A percentile compares a stretch with the other conserved stretches of the same genome.
These are phyloP conservation scores for Pseudogymnoascus sp. DNA, from an alignment of 2,329 filamentous ascomycete species.

Conservation along the genomic window DNA sequence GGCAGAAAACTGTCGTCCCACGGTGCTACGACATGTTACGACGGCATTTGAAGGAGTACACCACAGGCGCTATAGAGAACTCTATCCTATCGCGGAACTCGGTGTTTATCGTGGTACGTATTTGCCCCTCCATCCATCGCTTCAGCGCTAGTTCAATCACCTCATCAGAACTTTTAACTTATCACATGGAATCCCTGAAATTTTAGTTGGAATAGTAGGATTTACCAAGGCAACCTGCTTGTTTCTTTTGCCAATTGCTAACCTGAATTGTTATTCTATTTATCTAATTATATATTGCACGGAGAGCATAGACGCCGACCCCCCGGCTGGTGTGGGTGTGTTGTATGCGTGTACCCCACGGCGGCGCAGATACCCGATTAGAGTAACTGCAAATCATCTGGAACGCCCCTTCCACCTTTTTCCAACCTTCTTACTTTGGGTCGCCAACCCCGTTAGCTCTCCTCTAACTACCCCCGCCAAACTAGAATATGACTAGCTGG, in stretches of 20 bases:
- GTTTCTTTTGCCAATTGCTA: neutral
- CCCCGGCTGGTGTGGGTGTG: neutral
- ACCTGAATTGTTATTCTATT: neutral
- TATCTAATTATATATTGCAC: neutral
- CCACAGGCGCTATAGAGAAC: neutral
- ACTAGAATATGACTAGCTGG: neutral
- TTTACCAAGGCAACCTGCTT: neutral
- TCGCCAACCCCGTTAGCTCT: slow-evolving; percentile 2
- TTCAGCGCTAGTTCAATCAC: neutral
- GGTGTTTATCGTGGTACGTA: slow-evolving; percentile 1
- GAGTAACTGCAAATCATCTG: neutral
- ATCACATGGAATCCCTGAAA: slow-evolving; percentile 3
- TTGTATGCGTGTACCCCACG: neutral
- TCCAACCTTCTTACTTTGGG: slow-evolving; percentile 5
- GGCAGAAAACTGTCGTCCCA: neutral
- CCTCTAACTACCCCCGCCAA: neutral
- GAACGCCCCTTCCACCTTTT: neutral
- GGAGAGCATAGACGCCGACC: neutral
- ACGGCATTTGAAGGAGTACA: neutral
- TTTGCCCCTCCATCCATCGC: slow-evolving; percentile 1
- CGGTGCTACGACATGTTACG: neutral
- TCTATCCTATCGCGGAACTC: slow-evolving; percentile 4
- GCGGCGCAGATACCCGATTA: neutral
- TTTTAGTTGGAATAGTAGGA: neutral
- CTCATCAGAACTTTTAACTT: slow-evolving; percentile 2